phyloP scores from a whole-genome alignment of 306 rosid species.

The Ormosia semicastrata region DNA sequence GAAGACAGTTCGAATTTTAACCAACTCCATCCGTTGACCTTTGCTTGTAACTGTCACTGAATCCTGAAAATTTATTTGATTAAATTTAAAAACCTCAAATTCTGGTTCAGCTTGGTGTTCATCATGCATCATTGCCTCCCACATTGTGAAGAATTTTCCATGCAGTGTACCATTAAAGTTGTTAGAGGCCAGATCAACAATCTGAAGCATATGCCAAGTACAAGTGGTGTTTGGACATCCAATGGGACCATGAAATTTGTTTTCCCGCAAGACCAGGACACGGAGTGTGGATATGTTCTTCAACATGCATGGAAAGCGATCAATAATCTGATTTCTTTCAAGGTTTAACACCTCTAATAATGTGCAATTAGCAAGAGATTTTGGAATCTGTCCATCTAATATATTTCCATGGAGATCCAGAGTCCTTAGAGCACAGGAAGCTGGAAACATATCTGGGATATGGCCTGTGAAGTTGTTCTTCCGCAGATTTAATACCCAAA shows the following conservation, averaged over 20 bases:
- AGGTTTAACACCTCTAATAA: conserved; percentile 33
- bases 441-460: conserved; percentile 30
- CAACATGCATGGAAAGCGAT: conserved; percentile 39
- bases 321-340: conserved; percentile 26
- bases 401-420: conserved; percentile 36
- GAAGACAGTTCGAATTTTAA: conserved; percentile 37
- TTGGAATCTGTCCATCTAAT: conserved; percentile 40
- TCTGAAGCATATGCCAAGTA: conserved; percentile 46
- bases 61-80: conserved; percentile 41
- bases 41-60: conserved; percentile 35
- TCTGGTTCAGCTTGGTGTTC: background rate
- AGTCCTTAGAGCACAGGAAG: conserved; percentile 30
- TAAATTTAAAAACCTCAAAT: background rate
- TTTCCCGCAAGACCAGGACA: conserved; percentile 43
- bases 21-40: conserved; percentile 31
- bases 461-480: conserved; percentile 29
- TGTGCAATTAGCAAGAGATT: conserved; percentile 38
- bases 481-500: conserved; percentile 33
- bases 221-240: conserved; percentile 23
- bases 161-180: conserved; percentile 39
- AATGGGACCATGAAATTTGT: conserved; percentile 31
- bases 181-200: conserved; percentile 51
- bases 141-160: conserved; percentile 18
- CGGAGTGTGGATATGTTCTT: conserved; percentile 40
- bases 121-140: conserved; percentile 45